phyloP scores from a whole-genome alignment of 2,329 filamentous ascomycete species.

The Trichoderma sp. region DNA sequence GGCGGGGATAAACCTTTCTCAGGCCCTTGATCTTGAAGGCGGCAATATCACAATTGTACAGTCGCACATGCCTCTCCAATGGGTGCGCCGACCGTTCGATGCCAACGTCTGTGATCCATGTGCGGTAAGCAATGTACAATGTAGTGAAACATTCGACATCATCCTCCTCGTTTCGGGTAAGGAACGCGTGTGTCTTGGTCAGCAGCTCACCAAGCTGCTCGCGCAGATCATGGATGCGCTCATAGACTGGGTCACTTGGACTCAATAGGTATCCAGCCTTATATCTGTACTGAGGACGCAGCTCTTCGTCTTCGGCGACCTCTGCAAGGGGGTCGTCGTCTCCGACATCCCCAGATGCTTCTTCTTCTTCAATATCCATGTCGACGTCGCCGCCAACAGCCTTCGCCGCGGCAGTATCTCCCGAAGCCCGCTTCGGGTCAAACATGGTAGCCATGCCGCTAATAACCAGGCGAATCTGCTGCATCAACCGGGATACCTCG shows the following conservation, averaged over 20 bases:
- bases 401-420: constrained; percentile 46
- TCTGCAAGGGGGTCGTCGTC: constrained; percentile 61
- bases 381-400: constrained; percentile 43
- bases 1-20: constrained; percentile 88
- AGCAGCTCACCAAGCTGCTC: constrained; percentile 78
- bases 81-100: constrained; percentile 95
- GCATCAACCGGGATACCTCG: constrained; percentile 87
- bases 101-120: constrained; percentile 97
- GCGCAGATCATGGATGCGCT: constrained; percentile 76
- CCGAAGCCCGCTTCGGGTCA: constrained; percentile 71
- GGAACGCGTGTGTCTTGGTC: constrained; percentile 80
- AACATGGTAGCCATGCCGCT: constrained; percentile 90
- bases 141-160: constrained; percentile 95
- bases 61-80: constrained; percentile 79
- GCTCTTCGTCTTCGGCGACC: constrained; percentile 75
- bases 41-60: constrained; percentile 83
- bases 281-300: constrained; percentile 85
- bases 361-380: constrained; percentile 52
- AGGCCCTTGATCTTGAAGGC: constrained; percentile 94
- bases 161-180: constrained; percentile 84
- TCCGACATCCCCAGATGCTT: constrained; percentile 39
- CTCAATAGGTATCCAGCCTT: constrained; percentile 81
- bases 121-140: constrained; percentile 87
- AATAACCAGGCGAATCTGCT: constrained; percentile 83
- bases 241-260: constrained; percentile 59